phyloP scores from a whole-genome alignment of 495 filamentous ascomycete species.

The Aspergillus olivimuriae region DNA sequence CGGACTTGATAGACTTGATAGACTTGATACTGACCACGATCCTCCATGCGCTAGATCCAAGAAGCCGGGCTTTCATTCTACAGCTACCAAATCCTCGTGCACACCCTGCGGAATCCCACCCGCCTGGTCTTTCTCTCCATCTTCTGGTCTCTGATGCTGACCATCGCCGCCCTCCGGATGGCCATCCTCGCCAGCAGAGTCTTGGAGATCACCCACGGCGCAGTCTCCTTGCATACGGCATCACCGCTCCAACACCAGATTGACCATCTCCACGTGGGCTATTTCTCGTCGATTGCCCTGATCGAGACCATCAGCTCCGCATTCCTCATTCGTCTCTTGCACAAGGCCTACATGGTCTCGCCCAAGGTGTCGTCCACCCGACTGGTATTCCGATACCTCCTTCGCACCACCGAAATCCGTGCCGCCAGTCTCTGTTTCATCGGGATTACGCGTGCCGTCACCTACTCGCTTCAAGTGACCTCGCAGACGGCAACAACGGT shows the following conservation, averaged over 20 bases:
- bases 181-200: constrained; percentile 20
- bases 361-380: constrained; percentile 7
- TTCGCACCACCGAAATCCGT: constrained; percentile 32
- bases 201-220: constrained; percentile 7
- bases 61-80: constrained; percentile 34
- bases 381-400: constrained; percentile 24
- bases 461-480: constrained; percentile 26
- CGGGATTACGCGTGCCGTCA: constrained; percentile 26
- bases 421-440: constrained; percentile 24
- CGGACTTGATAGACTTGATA: too few relatives aligned
- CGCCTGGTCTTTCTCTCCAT: constrained; percentile 18
- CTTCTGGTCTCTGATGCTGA: constrained; percentile 26
- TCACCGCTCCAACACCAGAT: constrained; percentile 13
- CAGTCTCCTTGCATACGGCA: neutral
- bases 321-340: constrained; percentile 21
- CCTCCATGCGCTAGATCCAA: constrained; percentile 20
- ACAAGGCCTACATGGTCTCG: constrained; percentile 17
- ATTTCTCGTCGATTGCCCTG: constrained; percentile 27
- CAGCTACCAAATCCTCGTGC: constrained; percentile 29
- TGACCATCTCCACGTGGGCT: constrained; percentile 28
- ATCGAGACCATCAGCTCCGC: constrained; percentile 24
- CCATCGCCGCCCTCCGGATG: constrained; percentile 16
- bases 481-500: constrained; percentile 23
- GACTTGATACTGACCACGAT: too few relatives aligned
- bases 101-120: constrained; percentile 15